A percentile compares a stretch with the other conserved stretches of the same genome.
phyloP scores from a whole-genome alignment of 2,329 filamentous ascomycete species.

The Aciculosporium take region DNA sequence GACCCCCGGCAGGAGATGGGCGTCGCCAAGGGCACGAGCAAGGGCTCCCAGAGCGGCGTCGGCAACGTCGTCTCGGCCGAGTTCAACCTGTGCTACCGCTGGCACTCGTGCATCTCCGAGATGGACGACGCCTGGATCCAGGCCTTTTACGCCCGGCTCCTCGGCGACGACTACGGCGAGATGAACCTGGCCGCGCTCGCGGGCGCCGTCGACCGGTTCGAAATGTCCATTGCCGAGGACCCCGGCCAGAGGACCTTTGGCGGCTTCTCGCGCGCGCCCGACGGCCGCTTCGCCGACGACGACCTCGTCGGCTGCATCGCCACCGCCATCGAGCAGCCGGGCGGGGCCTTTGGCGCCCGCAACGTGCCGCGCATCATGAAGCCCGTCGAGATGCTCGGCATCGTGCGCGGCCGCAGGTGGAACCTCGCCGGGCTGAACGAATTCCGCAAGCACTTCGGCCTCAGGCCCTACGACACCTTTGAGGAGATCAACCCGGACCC shows the following conservation, averaged over 20 bases:
- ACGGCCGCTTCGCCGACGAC: conserved; percentile 62
- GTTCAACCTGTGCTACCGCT: conserved; percentile 79
- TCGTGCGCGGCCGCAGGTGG: conserved; percentile 64
- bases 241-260: conserved; percentile 56
- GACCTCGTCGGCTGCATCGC: conserved; percentile 58
- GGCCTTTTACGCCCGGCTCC: conserved; percentile 47
- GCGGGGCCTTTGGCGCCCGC: conserved; percentile 56
- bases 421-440: conserved; percentile 68
- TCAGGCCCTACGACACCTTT: conserved; percentile 63
- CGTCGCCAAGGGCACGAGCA: conserved; percentile 34
- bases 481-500: conserved; percentile 75
- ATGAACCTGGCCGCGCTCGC: conserved; percentile 48
- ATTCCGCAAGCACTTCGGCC: conserved; percentile 68
- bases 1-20: conserved; percentile 61
- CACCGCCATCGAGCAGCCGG: conserved; percentile 61
- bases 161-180: conserved; percentile 38
- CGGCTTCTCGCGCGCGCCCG: conserved; percentile 44
- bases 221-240: conserved; percentile 46
- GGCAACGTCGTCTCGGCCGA: conserved; percentile 78
- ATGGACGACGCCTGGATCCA: conserved; percentile 73
- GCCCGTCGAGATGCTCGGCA: conserved; percentile 66
- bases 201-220: conserved; percentile 47
- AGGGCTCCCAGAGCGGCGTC: conserved; percentile 52
- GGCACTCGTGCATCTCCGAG: conserved; percentile 62
- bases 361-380: conserved; percentile 63